These are phyloP conservation scores for Scutellaria baicalensis DNA, from an alignment of 257 asterid species.

Conservation along the genomic window DNA sequence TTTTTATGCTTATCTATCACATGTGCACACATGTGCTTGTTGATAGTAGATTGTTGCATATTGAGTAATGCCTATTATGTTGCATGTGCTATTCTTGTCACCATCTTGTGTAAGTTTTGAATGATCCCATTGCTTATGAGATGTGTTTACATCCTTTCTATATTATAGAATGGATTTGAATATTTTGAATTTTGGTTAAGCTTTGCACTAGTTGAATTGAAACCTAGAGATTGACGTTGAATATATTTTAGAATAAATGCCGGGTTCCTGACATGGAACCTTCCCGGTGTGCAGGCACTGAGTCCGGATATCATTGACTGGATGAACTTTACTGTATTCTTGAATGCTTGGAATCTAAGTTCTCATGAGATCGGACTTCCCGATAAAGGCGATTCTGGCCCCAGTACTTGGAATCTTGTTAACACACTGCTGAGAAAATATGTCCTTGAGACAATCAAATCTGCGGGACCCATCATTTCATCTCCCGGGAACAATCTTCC, in stretches of 20 bases:
- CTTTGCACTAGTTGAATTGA: neutral
- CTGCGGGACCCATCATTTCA: conserved; percentile 43
- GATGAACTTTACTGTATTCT: conserved; percentile 73
- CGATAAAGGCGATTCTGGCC: conserved; percentile 17
- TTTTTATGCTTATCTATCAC: conserved; percentile 6
- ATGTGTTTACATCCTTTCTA: no score
- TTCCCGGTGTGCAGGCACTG: conserved; percentile 37
- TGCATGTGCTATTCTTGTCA: no score
- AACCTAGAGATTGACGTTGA: neutral
- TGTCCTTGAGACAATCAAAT: conserved; percentile 42
- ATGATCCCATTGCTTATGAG: no score
- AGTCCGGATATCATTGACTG: conserved; percentile 51
- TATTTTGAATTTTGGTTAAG: no score
- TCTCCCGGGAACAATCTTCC: conserved; percentile 70
- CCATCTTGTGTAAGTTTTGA: no score
- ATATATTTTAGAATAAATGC: neutral
- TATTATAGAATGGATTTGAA: no score
- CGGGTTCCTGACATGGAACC: neutral
- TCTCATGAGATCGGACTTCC: conserved; percentile 46
- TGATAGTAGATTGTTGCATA: no score
- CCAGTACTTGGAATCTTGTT: conserved; percentile 60
- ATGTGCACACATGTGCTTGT: no score
- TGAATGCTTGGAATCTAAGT: conserved; percentile 79
- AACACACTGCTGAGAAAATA: conserved; percentile 51
- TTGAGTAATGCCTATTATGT: no score